Conservation (phyloP, 2,329 filamentous ascomycete genomes). For the Pyrenophora seminiperda region DNA sequence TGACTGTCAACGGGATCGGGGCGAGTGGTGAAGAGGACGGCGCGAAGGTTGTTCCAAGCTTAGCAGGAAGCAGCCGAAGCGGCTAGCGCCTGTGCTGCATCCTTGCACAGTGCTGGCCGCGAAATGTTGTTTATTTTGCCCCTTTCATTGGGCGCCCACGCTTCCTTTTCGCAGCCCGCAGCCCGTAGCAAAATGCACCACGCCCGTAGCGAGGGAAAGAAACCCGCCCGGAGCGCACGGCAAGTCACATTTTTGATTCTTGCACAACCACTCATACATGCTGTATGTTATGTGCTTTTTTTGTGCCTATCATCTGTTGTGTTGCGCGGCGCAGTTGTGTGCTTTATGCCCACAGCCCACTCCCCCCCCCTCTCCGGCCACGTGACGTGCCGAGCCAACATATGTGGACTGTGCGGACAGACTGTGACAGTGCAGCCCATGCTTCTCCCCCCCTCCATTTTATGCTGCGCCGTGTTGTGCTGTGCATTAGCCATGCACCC, state of each 20-base stretch:
- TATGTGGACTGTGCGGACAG: no score
- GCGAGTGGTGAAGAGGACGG: constrained; percentile 30
- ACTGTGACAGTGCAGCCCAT: constrained; percentile 24
- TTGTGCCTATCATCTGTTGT: constrained; percentile 13
- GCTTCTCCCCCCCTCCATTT: no score
- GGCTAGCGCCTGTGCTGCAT: constrained; percentile 14
- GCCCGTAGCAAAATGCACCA: not conserved
- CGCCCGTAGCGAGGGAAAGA: no score
- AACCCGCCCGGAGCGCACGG: no score
- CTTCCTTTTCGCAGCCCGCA: constrained; percentile 1
- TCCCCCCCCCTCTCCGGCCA: no score
- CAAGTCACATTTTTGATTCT: no score
- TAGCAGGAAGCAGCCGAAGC: constrained; percentile 22
- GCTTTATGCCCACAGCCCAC: not conserved
- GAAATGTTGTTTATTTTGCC: constrained; percentile 25
- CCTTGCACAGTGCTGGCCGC: constrained; percentile 10
- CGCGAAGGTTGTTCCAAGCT: constrained; percentile 23
- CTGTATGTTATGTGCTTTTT: constrained; percentile 9
- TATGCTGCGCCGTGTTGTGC: constrained; percentile 2
- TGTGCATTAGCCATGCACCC: constrained; percentile 30
- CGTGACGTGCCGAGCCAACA: constrained; percentile 21
- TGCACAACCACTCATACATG: no score
- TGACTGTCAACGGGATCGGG: constrained; percentile 32
- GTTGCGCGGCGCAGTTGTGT: not conserved
- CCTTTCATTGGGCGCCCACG: constrained; percentile 18